Percentiles rank a stretch among this genome's conserved stretches.
Conservation (phyloP, 2,329 filamentous ascomycete species). For the Dactylellina cionopaga region DNA sequence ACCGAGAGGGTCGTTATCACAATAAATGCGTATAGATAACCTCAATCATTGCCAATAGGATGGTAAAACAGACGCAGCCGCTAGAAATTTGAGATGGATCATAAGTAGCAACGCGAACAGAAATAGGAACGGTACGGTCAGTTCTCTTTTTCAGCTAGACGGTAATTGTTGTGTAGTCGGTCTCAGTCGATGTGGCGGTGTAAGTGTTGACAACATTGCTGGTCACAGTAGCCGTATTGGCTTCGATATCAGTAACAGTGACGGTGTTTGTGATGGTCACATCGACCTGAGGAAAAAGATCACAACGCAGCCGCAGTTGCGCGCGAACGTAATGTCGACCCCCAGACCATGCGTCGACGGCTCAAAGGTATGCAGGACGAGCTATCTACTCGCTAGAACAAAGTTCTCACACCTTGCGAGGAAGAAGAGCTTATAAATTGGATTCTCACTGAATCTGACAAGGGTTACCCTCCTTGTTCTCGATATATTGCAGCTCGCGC, state of each 20-base stretch:
- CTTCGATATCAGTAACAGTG: neutral
- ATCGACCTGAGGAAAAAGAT: neutral
- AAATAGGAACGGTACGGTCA: too few species aligned
- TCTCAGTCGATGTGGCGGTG: neutral
- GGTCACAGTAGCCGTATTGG: neutral
- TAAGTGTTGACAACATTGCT: neutral
- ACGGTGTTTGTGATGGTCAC: constrained; percentile 7
- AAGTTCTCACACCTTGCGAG: too few species aligned
- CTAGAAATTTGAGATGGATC: neutral
- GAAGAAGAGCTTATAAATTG: too few species aligned
- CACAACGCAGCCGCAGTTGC: too few species aligned
- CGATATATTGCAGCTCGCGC: too few species aligned
- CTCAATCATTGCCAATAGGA: neutral
- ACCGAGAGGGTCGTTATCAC: neutral
- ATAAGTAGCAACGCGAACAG: constrained; percentile 7
- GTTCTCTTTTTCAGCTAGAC: too few species aligned
- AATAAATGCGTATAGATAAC: neutral
- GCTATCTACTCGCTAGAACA: too few species aligned
- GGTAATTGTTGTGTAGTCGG: constrained; percentile 1
- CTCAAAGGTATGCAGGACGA: too few species aligned
- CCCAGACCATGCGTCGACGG: too few species aligned
- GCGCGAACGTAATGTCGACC: too few species aligned
- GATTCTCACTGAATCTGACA: too few species aligned
- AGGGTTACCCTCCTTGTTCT: too few species aligned
- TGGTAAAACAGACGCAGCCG: constrained; percentile 4